A percentile compares a stretch with the other conserved stretches of the same genome.
phyloP scores from a whole-genome alignment of 1,139 yeast species.

The Nematodospora anomalae region DNA sequence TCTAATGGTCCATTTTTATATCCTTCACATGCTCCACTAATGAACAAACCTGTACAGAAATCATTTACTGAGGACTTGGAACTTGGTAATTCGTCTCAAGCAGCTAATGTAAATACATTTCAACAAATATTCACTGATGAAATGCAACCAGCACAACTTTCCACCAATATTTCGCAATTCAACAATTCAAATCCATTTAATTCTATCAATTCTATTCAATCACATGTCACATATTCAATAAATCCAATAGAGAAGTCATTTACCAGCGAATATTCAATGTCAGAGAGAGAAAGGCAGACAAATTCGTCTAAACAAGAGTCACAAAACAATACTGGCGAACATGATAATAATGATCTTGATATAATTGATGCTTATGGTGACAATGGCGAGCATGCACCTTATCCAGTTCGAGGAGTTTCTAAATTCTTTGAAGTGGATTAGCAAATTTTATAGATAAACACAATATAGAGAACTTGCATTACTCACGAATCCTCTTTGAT shows the following conservation, averaged over 20 bases:
- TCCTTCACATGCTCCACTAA: not conserved
- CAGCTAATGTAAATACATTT: not conserved
- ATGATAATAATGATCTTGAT: not conserved
- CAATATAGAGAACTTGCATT: not conserved
- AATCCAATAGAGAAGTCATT: not conserved
- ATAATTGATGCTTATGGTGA: conserved; percentile 1
- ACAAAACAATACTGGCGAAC: not conserved
- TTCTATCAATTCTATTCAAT: not conserved
- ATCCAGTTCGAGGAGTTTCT: conserved; percentile 31
- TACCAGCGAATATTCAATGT: conserved; percentile 2
- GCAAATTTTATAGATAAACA: too few species aligned
- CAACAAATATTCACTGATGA: not conserved
- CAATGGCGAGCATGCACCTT: conserved; percentile 19
- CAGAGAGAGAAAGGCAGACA: conserved; percentile 5
- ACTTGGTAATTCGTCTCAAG: not conserved
- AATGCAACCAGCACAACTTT: not conserved
- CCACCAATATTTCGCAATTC: not conserved
- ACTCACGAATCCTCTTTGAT: too few species aligned
- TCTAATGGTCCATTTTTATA: not conserved
- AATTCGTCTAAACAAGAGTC: not conserved
- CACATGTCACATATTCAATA: not conserved
- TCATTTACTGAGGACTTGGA: not conserved
- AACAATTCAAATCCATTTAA: not conserved
- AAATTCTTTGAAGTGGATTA: conserved; percentile 8
- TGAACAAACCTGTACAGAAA: not conserved